Base-by-base conservation (phyloP, 441 rosid genomes). In the Eutrema salsugineum region DNA sequence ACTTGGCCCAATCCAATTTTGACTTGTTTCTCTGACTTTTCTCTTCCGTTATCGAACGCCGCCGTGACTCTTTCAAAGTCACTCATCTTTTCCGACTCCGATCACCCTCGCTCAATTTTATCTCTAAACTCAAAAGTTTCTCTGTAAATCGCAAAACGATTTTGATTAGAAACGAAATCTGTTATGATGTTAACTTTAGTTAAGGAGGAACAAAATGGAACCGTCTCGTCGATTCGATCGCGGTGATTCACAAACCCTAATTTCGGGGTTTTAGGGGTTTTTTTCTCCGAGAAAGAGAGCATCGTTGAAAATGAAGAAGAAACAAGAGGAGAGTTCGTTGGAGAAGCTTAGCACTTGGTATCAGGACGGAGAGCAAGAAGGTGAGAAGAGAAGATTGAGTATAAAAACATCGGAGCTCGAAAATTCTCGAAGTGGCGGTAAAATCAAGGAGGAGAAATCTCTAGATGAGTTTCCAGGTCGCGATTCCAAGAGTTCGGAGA, bases 321-420 rank as follows among this genome's bases (percentile, higher is more conserved):
- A 87, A 60, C 91, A 80, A 73, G 99, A 93, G 83, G 98, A 96
- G 75, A 90, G 97, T 71, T 87, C 96, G 77, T 80, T 95, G 85
- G 97, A 95, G 53, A 87, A 87, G 78, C 71, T 92, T 67, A 93
- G 97, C 68, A 93, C 85, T 78, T 90, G 91, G 88, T 93, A 93
- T 68, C 89, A 96, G 82, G 99, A 95, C 56, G 97, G 98, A 63
- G 97, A 95, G 44, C 78, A 79, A 16, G 99, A 93, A 35, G 88
- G 80, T 70, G 98, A 89, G 50, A 84, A 82, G 71, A 88, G 87
- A 82, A 86, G 91, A 74, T 61, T 62, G 75, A 76, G 76, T 67
- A 69, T 79, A 0, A 94, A 88, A 80, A 60, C 78, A 27, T 81
- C 86, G 35, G 96, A 86, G 38, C 73, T 80, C 46, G 94, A 89